Evolutionary conservation across 495 filamentous ascomycete genomes (phyloP).

Genomic region (Hamigera avellanea): DNA sequence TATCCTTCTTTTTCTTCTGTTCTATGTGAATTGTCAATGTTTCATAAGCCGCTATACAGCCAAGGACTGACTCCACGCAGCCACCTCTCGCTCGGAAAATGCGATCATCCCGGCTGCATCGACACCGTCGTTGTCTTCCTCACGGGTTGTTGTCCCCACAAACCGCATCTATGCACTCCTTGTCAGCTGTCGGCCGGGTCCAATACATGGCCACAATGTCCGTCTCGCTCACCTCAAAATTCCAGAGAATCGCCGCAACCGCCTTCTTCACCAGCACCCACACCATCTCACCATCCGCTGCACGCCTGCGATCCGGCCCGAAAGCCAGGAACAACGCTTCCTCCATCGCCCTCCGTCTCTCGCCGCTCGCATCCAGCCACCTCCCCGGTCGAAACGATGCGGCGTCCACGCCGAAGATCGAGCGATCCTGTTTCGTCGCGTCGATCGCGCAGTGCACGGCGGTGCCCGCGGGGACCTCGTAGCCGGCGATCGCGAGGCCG

Average conservation of each 20-base stretch:
- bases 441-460: conserved; percentile 14
- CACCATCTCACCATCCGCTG: conserved; percentile 1
- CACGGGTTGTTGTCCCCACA: too few relatives aligned
- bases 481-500: too few relatives aligned
- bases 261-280: conserved; percentile 15
- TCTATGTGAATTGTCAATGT: too few relatives aligned
- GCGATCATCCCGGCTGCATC: too few relatives aligned
- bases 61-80: too few relatives aligned
- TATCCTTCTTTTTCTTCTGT: too few relatives aligned
- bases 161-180: too few relatives aligned
- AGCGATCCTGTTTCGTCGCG: conserved; percentile 14
- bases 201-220: too few relatives aligned
- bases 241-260: background rate
- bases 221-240: background rate
- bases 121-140: too few relatives aligned
- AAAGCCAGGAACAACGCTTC: conserved; percentile 6
- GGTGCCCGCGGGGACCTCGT: conserved; percentile 12
- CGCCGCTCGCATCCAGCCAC: conserved; percentile 24
- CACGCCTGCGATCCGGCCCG: background rate
- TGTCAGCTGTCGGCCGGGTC: too few relatives aligned
- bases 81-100: too few relatives aligned
- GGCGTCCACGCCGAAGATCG: conserved; percentile 36
- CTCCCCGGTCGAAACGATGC: conserved; percentile 38
- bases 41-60: too few relatives aligned
- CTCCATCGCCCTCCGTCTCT: conserved; percentile 3